Conservation (phyloP, 1,284 basidiomycete genomes). For the Golubevia pallescens region DNA sequence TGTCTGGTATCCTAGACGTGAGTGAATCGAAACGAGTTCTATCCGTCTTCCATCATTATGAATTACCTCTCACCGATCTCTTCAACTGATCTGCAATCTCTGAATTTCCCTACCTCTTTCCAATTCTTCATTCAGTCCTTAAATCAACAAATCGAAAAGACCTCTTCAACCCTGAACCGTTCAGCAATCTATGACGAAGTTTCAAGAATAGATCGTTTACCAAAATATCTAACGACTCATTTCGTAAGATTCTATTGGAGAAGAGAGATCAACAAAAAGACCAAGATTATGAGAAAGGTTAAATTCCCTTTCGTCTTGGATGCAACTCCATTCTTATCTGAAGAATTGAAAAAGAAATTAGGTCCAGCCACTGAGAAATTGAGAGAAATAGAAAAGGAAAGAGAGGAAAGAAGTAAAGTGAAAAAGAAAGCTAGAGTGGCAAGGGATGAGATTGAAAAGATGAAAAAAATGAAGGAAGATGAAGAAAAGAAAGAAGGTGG, state of each 20-base stretch:
- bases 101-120: background rate
- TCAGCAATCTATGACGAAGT: slow-evolving; percentile 52
- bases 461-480: slow-evolving; percentile 16
- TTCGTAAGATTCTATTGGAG: slow-evolving; percentile 64
- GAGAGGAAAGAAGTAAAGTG: slow-evolving; percentile 58
- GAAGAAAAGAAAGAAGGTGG: slow-evolving; percentile 9
- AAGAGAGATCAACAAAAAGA: slow-evolving; percentile 60
- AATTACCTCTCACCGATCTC: background rate
- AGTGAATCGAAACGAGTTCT: background rate
- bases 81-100: background rate
- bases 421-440: slow-evolving; percentile 36
- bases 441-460: slow-evolving; percentile 17
- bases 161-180: slow-evolving; percentile 40
- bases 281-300: slow-evolving; percentile 64
- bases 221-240: slow-evolving; percentile 53
- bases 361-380: slow-evolving; percentile 33
- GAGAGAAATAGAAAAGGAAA: slow-evolving; percentile 44
- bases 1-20: slow-evolving; percentile 48
- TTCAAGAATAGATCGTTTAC: slow-evolving; percentile 50
- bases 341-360: slow-evolving; percentile 41
- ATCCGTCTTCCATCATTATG: background rate
- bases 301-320: slow-evolving; percentile 61
- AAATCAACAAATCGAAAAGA: slow-evolving; percentile 59
- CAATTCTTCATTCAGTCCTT: slow-evolving; percentile 18
- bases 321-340: slow-evolving; percentile 43